phyloP scores from a whole-genome alignment of 2,329 filamentous ascomycete species.

The Sporothrix phasma region DNA sequence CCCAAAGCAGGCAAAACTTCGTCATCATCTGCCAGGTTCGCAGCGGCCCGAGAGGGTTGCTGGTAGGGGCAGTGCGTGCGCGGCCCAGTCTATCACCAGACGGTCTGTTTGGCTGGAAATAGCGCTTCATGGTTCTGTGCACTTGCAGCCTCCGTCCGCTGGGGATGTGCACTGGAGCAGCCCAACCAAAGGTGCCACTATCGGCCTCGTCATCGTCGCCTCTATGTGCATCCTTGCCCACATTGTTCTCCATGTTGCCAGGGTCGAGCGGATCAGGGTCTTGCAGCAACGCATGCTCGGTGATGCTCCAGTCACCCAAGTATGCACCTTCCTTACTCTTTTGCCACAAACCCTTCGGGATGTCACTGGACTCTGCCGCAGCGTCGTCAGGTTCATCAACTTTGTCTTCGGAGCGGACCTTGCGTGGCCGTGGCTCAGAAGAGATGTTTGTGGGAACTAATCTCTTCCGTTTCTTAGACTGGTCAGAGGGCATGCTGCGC shows the following conservation, averaged over 20 bases:
- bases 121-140: constrained; percentile 31
- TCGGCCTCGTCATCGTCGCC: background rate
- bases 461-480: constrained; percentile 24
- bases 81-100: constrained; percentile 12
- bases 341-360: constrained; percentile 8
- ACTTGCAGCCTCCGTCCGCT: constrained; percentile 37
- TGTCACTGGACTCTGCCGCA: background rate
- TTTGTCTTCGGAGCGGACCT: background rate
- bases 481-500: background rate
- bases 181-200: constrained; percentile 13
- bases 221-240: too few relatives aligned
- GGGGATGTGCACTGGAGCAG: constrained; percentile 23
- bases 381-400: background rate
- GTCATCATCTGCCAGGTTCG: constrained; percentile 23
- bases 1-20: constrained; percentile 25
- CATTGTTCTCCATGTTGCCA: background rate
- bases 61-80: constrained; percentile 1
- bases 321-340: constrained; percentile 24
- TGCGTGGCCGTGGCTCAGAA: background rate
- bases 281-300: constrained; percentile 12
- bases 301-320: constrained; percentile 27
- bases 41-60: background rate
- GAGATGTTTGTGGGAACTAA: constrained; percentile 22
- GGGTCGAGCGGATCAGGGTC: constrained; percentile 3
- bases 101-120: constrained; percentile 24